A percentile compares a stretch with the other conserved stretches of the same genome.
phyloP scores from a whole-genome alignment of 139 green algal species.

The Coccomyxa sp. region DNA sequence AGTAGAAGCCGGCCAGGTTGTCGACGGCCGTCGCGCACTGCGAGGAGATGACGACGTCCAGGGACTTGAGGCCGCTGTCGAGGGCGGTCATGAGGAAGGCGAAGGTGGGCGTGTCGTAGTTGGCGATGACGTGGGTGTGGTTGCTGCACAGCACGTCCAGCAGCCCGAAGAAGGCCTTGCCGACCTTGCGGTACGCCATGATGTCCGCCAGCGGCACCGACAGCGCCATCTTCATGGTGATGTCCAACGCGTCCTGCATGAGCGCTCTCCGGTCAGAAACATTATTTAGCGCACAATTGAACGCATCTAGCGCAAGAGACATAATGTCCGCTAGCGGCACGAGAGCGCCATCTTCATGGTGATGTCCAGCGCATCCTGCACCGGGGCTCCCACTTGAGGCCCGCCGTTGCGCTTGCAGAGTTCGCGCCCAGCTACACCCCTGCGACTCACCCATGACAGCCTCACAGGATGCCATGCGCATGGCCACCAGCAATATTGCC shows the following conservation, averaged over 20 bases:
- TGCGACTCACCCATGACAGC: no score
- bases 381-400: no score
- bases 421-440: no score
- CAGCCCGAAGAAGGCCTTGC: slow-evolving; percentile 81
- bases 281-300: no score
- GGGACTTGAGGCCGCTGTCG: slow-evolving; percentile 77
- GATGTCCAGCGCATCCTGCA: slow-evolving; percentile 84
- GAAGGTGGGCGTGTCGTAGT: slow-evolving; percentile 79
- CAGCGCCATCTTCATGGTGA: slow-evolving; percentile 84
- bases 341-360: slow-evolving; percentile 82
- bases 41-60: slow-evolving; percentile 74
- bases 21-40: slow-evolving; percentile 87
- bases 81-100: slow-evolving; percentile 76
- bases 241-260: slow-evolving; percentile 79
- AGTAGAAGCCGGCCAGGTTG: slow-evolving; percentile 86
- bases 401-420: no score
- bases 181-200: slow-evolving; percentile 81
- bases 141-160: slow-evolving; percentile 84
- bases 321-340: slow-evolving; percentile 63
- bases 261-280: no score
- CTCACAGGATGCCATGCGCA: no score
- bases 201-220: slow-evolving; percentile 54
- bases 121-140: slow-evolving; percentile 42
- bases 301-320: no score
- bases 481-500: no score